phyloP scores from a whole-genome alignment of 2,329 filamentous ascomycete genomes.

The Pseudogymnoascus sp. region DNA sequence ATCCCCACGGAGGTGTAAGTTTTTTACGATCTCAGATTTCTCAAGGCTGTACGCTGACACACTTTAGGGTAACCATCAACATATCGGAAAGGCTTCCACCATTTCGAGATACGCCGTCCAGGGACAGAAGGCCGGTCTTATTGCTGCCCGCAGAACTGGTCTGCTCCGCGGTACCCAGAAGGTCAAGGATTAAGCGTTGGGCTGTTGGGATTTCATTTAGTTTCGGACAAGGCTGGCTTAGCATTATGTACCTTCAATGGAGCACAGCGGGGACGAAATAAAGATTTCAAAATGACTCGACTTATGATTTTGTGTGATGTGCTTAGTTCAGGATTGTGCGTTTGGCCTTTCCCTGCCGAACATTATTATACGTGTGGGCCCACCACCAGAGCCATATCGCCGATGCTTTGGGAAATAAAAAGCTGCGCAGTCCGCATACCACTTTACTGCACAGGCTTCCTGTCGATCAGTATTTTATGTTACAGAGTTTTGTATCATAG shows the following conservation, averaged over 20 bases:
- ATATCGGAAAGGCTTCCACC: conserved; percentile 99
- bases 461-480: neutral
- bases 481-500: neutral
- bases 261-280: conserved; percentile 29
- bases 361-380: neutral
- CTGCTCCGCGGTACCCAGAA: conserved; percentile 99
- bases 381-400: neutral
- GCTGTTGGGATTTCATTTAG: conserved; percentile 26
- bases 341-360: neutral
- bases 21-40: conserved; percentile 13
- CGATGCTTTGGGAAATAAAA: neutral
- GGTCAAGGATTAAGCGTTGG: conserved; percentile 75
- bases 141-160: conserved; percentile 99
- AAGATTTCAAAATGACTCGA: conserved; percentile 15
- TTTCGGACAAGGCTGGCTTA: conserved; percentile 28
- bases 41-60: conserved; percentile 88
- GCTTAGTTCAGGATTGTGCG: neutral
- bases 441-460: neutral
- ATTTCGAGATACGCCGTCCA: conserved; percentile 96
- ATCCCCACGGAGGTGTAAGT: conserved; percentile 87
- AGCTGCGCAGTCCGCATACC: neutral
- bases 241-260: conserved; percentile 30
- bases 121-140: conserved; percentile 99
- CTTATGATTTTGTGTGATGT: conserved; percentile 3
- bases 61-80: conserved; percentile 96